Evolutionary conservation across 176 grass and related monocot species (phyloP), one percentile per base, ranked within the genome.

Genomic region (Raddia guianensis): DNA sequence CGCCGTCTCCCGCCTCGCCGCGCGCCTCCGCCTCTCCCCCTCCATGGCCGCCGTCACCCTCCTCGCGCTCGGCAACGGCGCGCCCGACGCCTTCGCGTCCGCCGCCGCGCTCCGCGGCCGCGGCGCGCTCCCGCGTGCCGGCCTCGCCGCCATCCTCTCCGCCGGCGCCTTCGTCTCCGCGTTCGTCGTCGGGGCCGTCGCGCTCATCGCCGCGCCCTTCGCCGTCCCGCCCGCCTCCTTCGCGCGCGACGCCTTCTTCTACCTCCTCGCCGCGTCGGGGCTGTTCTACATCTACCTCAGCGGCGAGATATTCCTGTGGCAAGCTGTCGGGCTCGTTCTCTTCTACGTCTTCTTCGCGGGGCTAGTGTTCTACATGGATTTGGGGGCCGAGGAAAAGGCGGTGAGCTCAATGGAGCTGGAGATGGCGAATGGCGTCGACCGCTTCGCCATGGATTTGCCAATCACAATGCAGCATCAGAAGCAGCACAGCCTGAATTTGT

Each of bases 1-100:
- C 0, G 83, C 83, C 6, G 92, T 92, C 16, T 83, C 92, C 14
- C 90, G 83, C 81, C 87, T 97, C 69, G 86, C 86, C 19, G 11
- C 66, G 49, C 80, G 73, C 33, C 91, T 97, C 18, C 88, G 94
- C 33, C 79, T 97, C 49, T 94, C 94, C 18, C 89, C 94, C 0
- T 91, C 88, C 69, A 94, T 94, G 92, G 90, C 95, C 68, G 95
- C 91, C 67, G 95, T 89, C 33, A 97, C 95, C n/a, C 95, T 97
- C 57, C 95, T 97, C 12, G 89, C 95, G 54, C 82, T 97, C 50
- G 95, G 95, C 10, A 97, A 94, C 76, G 95, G 95, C 62, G 87
- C 95, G 3, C 95, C 95, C 35, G 95, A 98, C 43, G 83, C 87
- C 0, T 98, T 98, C 69, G 86, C 95, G 27, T 94, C 90, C 61